Evolutionary conservation across 2,329 filamentous ascomycete genomes (phyloP), one percentile per base, ranked within the genome.

Genomic region (Fusarium hainanense): DNA sequence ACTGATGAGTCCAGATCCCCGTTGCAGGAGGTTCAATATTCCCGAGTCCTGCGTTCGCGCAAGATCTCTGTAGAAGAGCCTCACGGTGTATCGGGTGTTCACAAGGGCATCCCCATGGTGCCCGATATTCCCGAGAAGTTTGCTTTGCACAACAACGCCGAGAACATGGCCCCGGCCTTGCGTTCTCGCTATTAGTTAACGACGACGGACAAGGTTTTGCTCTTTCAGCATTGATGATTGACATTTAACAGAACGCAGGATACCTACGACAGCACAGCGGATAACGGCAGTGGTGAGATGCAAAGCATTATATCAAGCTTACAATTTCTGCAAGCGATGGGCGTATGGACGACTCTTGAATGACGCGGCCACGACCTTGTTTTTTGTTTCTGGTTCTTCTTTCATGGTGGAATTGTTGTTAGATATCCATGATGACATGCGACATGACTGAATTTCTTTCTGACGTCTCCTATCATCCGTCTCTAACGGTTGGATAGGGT

Each of bases 71-170:
- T 47, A 30, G 75, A 71, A 58, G 75, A 79, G 32, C 75, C 85
- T 52, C 78, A 79, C 27, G 79, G 84, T 32, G 77, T 83, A 32
- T 81, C 84, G 8, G 82, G 85, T 69, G 79, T 75, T 48, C 85
- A 86, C 68, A 79, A 81, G 37, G 84, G 83, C 18, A 83, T 85
- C 47, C 83, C 84, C 5, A 77, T 73, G 28, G 80, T 85, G 46
- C 82, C 84, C 25, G 76, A 76, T 34, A 82, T 85, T 30, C 82
- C 85, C 14, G 76, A 78, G 57, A 81, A 82, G 68, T 85, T 82
- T 49, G 63, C 63, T 55, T 74, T 74, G 12, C 76, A 76, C 58
- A 75, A 77, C 23, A 78, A 81, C 55, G 58, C 75, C 28, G 79
- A 81, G 73, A 80, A 79, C 54, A 64, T 66, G 16, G 72, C 66